Percentiles rank a stretch among this genome's conserved stretches.
phyloP scores from a whole-genome alignment of 2,329 filamentous ascomycete species.

The Clonostachys sp. region DNA sequence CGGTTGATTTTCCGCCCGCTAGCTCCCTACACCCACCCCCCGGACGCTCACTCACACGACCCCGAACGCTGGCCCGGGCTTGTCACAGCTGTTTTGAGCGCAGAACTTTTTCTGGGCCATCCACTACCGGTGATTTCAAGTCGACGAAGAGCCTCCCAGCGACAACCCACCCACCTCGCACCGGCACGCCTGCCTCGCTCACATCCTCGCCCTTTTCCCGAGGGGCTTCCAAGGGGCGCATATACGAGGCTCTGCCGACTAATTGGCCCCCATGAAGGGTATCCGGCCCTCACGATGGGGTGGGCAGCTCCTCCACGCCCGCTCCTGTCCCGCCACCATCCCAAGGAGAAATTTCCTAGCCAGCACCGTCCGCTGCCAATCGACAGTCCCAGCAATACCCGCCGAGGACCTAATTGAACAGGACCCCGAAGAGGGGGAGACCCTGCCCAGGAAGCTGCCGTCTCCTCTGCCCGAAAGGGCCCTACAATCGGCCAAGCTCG shows the following conservation, averaged over 20 bases:
- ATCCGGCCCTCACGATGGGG: conserved; percentile 34
- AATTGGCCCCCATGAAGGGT: conserved; percentile 29
- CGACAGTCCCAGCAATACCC: conserved; percentile 2
- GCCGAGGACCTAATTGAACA: conserved; percentile 6
- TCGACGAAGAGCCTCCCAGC: not conserved
- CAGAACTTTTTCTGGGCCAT: too few relatives aligned
- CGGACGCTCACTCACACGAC: not conserved
- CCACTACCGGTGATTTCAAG: not conserved
- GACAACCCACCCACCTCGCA: not conserved
- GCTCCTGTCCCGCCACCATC: conserved; percentile 11
- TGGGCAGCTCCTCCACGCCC: conserved; percentile 32
- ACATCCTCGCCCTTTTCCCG: not conserved
- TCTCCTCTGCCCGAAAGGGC: conserved; percentile 69
- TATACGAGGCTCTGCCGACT: not conserved
- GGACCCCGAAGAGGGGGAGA: conserved; percentile 10
- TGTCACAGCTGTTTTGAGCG: too few relatives aligned
- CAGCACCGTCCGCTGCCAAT: conserved; percentile 18
- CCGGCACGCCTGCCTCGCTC: too few relatives aligned
- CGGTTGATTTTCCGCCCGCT: not conserved
- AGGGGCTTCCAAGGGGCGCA: not conserved
- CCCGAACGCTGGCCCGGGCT: too few relatives aligned
- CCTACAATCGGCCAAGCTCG: conserved; percentile 76
- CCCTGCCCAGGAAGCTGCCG: conserved; percentile 40
- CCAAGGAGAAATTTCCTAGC: conserved; percentile 16
- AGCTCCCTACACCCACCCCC: not conserved